phyloP scores from a whole-genome alignment of 2,329 filamentous ascomycete genomes.

The Cryphonectria nitschkei region DNA sequence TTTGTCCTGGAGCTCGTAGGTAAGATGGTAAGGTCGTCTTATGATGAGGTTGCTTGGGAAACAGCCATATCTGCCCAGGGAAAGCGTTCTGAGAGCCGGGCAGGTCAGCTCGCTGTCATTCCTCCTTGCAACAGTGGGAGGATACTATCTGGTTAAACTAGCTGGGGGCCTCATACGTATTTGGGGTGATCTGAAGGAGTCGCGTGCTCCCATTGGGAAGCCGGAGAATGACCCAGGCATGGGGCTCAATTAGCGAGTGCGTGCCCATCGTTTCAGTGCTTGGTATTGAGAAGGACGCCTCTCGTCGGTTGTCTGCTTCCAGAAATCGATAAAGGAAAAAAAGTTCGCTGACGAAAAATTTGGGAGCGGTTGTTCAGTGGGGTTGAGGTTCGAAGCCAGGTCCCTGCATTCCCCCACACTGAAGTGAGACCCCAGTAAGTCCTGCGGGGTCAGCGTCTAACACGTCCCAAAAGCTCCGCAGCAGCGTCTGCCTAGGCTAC shows the following conservation, averaged over 20 bases:
- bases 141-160: slow-evolving; percentile 21
- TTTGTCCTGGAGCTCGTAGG: slow-evolving; percentile 84
- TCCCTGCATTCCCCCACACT: slow-evolving; percentile 2
- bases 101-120: slow-evolving; percentile 21
- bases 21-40: slow-evolving; percentile 88
- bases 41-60: slow-evolving; percentile 90
- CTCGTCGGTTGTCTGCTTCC: neutral
- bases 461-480: neutral
- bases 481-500: neutral
- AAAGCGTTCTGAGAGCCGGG: slow-evolving; percentile 67
- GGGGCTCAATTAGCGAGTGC: slow-evolving; percentile 55
- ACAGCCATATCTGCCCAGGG: slow-evolving; percentile 88
- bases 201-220: slow-evolving; percentile 62
- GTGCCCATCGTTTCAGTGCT: slow-evolving; percentile 34
- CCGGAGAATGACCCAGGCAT: slow-evolving; percentile 63
- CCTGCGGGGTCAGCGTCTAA: neutral
- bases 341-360: slow-evolving; percentile 17
- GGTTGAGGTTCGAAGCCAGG: neutral
- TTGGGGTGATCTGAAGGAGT: slow-evolving; percentile 61
- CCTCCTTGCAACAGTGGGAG: neutral
- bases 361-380: neutral
- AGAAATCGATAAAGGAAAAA: slow-evolving; percentile 12
- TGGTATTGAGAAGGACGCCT: neutral
- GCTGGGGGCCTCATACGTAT: slow-evolving; percentile 54
- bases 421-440: neutral